A percentile compares a stretch with the other conserved stretches of the same genome.
Conservation (phyloP, 345 rosid genomes). For the Salix suchowensis region DNA sequence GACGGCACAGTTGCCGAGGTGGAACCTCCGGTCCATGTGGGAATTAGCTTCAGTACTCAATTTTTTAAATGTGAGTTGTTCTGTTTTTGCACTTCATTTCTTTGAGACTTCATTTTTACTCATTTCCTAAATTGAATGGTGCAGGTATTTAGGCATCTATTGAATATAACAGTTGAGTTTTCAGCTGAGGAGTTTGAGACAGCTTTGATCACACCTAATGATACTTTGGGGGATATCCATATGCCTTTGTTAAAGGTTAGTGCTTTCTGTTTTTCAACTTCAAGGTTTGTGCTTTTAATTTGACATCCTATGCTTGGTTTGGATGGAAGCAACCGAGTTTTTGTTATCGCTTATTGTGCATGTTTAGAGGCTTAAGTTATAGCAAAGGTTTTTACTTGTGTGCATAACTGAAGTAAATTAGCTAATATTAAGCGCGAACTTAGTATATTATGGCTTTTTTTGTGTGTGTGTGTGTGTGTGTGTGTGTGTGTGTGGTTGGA, state of each 20-base stretch:
- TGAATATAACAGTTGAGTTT: slow-evolving; percentile 81
- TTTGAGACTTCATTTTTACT: slow-evolving; percentile 6
- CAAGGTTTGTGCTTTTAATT: background rate
- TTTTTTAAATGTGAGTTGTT: slow-evolving; percentile 85
- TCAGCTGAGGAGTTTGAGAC: slow-evolving; percentile 98
- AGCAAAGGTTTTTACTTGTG: slow-evolving; percentile 13
- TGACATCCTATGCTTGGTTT: background rate
- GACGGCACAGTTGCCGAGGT: slow-evolving; percentile 77
- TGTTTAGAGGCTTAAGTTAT: slow-evolving; percentile 2
- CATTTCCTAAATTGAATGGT: background rate
- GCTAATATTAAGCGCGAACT: background rate
- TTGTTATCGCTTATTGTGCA: background rate
- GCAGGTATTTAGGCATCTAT: slow-evolving; percentile 80
- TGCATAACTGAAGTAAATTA: slow-evolving; percentile 8
- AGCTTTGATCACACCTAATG: slow-evolving; percentile 78
- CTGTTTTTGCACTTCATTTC: slow-evolving; percentile 12
- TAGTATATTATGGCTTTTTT: background rate
- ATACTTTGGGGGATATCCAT: slow-evolving; percentile 85
- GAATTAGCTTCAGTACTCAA: slow-evolving; percentile 91
- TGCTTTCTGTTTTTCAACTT: slow-evolving; percentile 23
- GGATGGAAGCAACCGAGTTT: no score
- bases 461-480: no score
- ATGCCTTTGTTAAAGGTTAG: slow-evolving; percentile 95
- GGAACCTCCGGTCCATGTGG: slow-evolving; percentile 99
- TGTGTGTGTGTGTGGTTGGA: background rate